These are phyloP conservation scores for Cicer chorassanicum DNA, from an alignment of 306 rosid genomes.

Conservation along the genomic window DNA sequence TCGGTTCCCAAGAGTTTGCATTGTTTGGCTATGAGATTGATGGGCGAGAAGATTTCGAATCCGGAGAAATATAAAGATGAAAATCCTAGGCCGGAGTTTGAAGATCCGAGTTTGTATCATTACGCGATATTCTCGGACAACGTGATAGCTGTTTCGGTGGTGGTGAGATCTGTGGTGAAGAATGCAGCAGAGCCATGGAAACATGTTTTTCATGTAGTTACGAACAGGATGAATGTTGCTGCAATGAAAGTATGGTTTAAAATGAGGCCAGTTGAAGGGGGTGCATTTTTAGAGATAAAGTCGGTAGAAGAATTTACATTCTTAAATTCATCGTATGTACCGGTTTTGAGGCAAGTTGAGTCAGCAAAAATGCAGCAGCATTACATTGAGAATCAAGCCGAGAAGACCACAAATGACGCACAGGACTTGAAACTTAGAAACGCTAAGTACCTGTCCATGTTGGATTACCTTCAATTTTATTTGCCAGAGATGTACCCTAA, in stretches of 20 bases:
- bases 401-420: conserved; percentile 59
- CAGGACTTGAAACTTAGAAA: conserved; percentile 57
- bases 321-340: conserved; percentile 86
- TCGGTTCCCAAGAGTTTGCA: conserved; percentile 96
- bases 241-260: conserved; percentile 99
- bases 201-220: conserved; percentile 92
- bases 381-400: conserved; percentile 62
- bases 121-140: conserved; percentile 96
- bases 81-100: conserved; percentile 76
- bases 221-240: conserved; percentile 94
- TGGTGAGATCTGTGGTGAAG: conserved; percentile 87
- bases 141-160: conserved; percentile 92
- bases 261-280: conserved; percentile 90
- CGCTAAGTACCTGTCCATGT: conserved; percentile 68
- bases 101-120: conserved; percentile 90
- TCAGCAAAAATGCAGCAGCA: conserved; percentile 59
- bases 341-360: conserved; percentile 75
- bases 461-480: conserved; percentile 89
- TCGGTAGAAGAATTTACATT: conserved; percentile 82
- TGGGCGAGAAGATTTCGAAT: conserved; percentile 81
- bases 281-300: conserved; percentile 86
- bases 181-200: conserved; percentile 92
- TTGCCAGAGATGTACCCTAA: conserved; percentile 96
- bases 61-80: conserved; percentile 86
- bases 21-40: conserved; percentile 95